Evolutionary conservation across 179 eudicot genomes (phyloP), one percentile per base, ranked within the genome.

Genomic region (Nepenthes alata): DNA sequence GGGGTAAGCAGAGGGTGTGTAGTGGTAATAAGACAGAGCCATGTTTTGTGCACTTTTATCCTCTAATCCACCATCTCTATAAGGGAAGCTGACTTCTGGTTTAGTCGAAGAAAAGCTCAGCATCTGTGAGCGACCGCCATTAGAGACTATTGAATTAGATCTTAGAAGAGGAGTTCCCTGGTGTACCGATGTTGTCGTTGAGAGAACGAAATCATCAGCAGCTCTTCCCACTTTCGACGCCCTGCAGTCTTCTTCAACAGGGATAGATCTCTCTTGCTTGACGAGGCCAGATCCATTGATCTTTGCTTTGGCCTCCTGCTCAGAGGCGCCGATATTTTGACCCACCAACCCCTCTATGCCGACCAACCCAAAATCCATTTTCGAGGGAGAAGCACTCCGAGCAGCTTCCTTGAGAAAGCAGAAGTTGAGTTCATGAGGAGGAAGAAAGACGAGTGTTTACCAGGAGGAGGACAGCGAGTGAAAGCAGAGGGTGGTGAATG

Each of bases 341-440:
- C 64, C 61, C 67, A 55, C 47, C 25, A 70, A 68, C 37, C 62
- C 68, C 37, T 78, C 84, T 36, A 73, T 70, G 47, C 81, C 85
- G 78, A 81, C 69, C 60, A 74, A 62, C 53, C 80, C 87, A 70
- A 88, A 80, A 77, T 88, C 95, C 95, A 88, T 85, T 70, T 67
- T 2, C 10, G 6, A 12, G 39, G 16, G 6, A 44, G 38, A 61
- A 14, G 35, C 2, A 57, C 37, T 37, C 16, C 37, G 45, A 68
- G 54, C 45, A 4, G 45, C 45, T 4, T 4, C 6, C 45, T 41
- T 70, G 74, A 47, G 13, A 37, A 39, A 14, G 35, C 15, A 59
- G 14, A 64, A 16, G 53, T 41, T 68, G 77, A 68, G 69, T 41
- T 63, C 72, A 63, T 73, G 61, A 59, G 68, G 70, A 61, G 6